A percentile compares a stretch with the other conserved stretches of the same genome.
Evolutionary conservation across 2,329 filamentous ascomycete species (phyloP).

Genomic region (Colletotrichum sp.): DNA sequence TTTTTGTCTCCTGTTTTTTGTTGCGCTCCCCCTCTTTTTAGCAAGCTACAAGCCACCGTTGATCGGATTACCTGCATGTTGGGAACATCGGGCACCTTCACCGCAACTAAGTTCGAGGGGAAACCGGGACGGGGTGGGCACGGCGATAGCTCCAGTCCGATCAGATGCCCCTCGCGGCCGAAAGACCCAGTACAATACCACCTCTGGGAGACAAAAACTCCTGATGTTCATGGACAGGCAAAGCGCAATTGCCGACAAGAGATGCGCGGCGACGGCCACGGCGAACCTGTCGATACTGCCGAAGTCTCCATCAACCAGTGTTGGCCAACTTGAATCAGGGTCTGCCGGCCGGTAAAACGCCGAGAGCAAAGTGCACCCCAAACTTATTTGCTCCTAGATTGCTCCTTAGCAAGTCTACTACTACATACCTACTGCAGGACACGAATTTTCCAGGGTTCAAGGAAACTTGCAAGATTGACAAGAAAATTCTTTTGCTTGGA

Average conservation of each 20-base stretch:
- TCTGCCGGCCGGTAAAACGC: not conserved
- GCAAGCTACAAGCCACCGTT: not conserved
- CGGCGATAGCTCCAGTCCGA: slow-evolving; percentile 10
- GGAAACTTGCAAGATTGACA: not conserved
- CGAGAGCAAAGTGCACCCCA: not conserved
- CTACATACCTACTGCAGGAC: not conserved
- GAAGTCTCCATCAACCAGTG: not conserved
- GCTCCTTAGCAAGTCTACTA: not conserved
- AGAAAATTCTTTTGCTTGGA: not conserved
- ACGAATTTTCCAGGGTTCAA: not conserved
- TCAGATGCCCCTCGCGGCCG: slow-evolving; percentile 8
- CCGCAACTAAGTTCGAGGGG: slow-evolving; percentile 19
- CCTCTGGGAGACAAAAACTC: not conserved
- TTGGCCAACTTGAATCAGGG: not conserved
- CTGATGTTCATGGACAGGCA: not conserved
- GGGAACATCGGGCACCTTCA: slow-evolving; percentile 15
- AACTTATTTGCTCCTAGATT: not conserved
- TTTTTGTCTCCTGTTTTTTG: not conserved
- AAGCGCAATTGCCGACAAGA: slow-evolving; percentile 10
- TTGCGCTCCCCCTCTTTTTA: slow-evolving; percentile 8
- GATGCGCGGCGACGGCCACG: not conserved
- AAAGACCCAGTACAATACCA: not conserved
- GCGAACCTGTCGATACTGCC: not conserved
- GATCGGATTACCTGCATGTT: slow-evolving; percentile 20
- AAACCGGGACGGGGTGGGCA: slow-evolving; percentile 2